Evolutionary conservation across 1,284 basidiomycete genomes (phyloP).

Genomic region (Ceratorhiza oryzae-sativae): DNA sequence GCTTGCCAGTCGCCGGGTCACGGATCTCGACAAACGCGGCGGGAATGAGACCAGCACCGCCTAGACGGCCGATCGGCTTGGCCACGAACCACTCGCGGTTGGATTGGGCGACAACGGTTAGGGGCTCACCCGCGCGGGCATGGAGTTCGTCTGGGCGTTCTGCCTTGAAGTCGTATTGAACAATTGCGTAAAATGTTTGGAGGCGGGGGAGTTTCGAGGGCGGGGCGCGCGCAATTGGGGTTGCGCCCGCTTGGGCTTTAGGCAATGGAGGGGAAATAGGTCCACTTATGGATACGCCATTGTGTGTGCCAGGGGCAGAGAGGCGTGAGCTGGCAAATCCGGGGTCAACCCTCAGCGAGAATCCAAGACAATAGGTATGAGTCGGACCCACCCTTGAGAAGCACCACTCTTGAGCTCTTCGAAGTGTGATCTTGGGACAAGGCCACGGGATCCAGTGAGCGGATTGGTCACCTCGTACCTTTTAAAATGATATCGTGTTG

Average conservation of each 20-base stretch:
- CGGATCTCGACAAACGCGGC: conserved; percentile 96
- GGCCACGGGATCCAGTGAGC: conserved; percentile 86
- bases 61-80: conserved; percentile 93
- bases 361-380: background rate
- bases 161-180: conserved; percentile 93
- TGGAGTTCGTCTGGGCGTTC: conserved; percentile 97
- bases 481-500: conserved; percentile 59
- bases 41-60: conserved; percentile 95
- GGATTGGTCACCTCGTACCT: conserved; percentile 86
- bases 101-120: conserved; percentile 90
- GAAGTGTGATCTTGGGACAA: conserved; percentile 86
- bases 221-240: conserved; percentile 19
- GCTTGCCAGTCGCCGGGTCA: conserved; percentile 84
- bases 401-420: conserved; percentile 84
- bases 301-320: conserved; percentile 44
- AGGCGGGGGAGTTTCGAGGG: conserved; percentile 53
- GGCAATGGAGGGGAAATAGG: conserved; percentile 43
- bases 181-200: conserved; percentile 87
- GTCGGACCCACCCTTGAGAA: conserved; percentile 18
- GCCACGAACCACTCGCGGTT: conserved; percentile 91
- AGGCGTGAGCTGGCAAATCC: conserved; percentile 40
- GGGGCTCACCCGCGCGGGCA: conserved; percentile 90
- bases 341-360: background rate
- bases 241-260: conserved; percentile 40
- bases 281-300: conserved; percentile 46